These are phyloP conservation scores for Porodaedalea pini DNA, from an alignment of 1,284 basidiomycete species.

Conservation along the genomic window DNA sequence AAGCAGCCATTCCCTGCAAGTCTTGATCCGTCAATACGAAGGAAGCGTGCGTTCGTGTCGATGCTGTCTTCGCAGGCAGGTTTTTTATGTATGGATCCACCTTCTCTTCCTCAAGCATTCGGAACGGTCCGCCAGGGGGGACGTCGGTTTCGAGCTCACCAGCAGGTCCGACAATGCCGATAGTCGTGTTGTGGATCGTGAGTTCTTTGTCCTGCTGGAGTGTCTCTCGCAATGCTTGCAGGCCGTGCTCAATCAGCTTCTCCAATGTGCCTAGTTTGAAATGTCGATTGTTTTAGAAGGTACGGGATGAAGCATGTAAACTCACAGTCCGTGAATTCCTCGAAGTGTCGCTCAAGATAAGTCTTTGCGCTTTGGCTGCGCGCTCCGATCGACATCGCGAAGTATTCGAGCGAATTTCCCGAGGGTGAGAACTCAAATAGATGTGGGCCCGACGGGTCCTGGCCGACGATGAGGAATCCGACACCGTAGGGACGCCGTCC, in stretches of 20 bases:
- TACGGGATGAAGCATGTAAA: constrained; percentile 22
- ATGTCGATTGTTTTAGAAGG: constrained; percentile 1
- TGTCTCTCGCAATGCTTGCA: constrained; percentile 91
- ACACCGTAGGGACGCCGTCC: constrained; percentile 97
- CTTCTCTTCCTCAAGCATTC: constrained; percentile 74
- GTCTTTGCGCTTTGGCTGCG: constrained; percentile 98
- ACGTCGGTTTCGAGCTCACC: constrained; percentile 54
- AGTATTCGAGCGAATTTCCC: constrained; percentile 97
- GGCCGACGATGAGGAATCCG: constrained; percentile 95
- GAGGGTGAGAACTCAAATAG: constrained; percentile 98
- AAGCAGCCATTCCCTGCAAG: constrained; percentile 33
- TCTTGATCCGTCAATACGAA: too few species aligned
- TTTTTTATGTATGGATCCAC: constrained; percentile 69
- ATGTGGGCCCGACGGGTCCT: constrained; percentile 94
- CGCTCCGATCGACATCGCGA: constrained; percentile 97
- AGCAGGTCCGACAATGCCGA: constrained; percentile 82
- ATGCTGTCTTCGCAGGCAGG: constrained; percentile 63
- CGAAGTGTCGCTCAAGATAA: constrained; percentile 93
- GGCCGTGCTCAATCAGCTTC: constrained; percentile 85
- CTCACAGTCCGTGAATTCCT: constrained; percentile 82
- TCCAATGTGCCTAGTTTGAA: constrained; percentile 59
- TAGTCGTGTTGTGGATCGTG: constrained; percentile 86
- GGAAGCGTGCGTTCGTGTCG: constrained; percentile 31
- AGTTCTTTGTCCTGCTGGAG: constrained; percentile 97
- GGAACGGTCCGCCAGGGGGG: constrained; percentile 57